Evolutionary conservation across 2,329 filamentous ascomycete genomes (phyloP).

Genomic region (Seiridium unicorne): DNA sequence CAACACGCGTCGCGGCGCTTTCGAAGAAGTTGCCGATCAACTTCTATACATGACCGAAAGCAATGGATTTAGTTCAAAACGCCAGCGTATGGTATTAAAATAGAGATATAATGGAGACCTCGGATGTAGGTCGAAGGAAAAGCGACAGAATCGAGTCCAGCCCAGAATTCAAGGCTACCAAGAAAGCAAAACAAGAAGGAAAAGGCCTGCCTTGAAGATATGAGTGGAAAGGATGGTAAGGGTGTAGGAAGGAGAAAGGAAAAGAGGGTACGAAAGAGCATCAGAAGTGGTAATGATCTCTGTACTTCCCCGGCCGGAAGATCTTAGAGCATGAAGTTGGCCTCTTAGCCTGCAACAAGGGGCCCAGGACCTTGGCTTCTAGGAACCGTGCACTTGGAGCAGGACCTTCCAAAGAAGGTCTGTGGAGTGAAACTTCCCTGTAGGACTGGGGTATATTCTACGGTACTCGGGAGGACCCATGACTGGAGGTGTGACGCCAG

Average conservation of each 20-base stretch:
- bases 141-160: conserved; percentile 18
- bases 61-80: background rate
- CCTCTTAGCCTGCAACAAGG: conserved; percentile 20
- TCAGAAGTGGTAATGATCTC: conserved; percentile 16
- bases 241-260: conserved; percentile 14
- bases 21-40: background rate
- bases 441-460: background rate
- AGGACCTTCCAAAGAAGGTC: background rate
- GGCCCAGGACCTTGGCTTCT: conserved; percentile 8
- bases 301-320: conserved; percentile 7
- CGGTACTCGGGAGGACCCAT: background rate
- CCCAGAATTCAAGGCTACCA: conserved; percentile 11
- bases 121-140: background rate
- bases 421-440: background rate
- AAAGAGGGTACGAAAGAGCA: conserved; percentile 16
- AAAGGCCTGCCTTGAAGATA: conserved; percentile 25
- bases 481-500: background rate
- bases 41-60: conserved; percentile 2
- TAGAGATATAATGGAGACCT: background rate
- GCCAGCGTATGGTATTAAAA: conserved; percentile 4
- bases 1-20: conserved; percentile 8
- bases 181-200: conserved; percentile 20
- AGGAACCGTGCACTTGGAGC: conserved; percentile 7
- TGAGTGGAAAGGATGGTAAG: conserved; percentile 14
- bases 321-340: conserved; percentile 15